Base-by-base conservation (phyloP, 1,284 basidiomycete genomes). In the Rhodotorula sp. region DNA sequence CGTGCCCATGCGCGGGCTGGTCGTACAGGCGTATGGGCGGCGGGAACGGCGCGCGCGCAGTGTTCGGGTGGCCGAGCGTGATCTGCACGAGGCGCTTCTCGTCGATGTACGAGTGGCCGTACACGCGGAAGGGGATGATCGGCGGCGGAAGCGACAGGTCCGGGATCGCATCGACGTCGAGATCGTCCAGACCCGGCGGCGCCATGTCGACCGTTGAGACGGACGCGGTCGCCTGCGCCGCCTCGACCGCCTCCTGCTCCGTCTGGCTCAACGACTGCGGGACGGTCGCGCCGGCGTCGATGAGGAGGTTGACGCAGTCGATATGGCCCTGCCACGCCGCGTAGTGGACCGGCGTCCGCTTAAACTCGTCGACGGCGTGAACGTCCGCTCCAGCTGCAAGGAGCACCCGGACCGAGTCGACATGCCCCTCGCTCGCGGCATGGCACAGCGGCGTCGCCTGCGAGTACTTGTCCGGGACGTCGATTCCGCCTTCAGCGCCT, bases 401-500 rank as follows among this genome's bases (percentile, higher is more conserved):
- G 41, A 99, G 85, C 46, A 92, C 86, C 58, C 84, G 83, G 62
- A 98, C 87, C 80, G 92, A 97, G 19, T 85, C 85, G 37, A 86
- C 83, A 78, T 90, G 91, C 1, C 97, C 96, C 75, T 92, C 90
- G 44, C 94, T 89, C 2, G 95, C 91, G 8, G 97, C 94, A 81
- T 99, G 96, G 81, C 97, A 95, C 61, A 98, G 85, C 32, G 97
- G 96, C 13, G 96, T 99, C 94, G 97, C 98, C 81, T 96, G 91
- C 79, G 97, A 93, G 82, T 95, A 94, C 81, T 97, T 99, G 85
- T 99, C 96, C 9, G 90, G 88, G 36, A 88, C 86, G 81, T 99
- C 93, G 88, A 92, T 92, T 12, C 50, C 50, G 15, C 29, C 32
- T 69, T 82, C 78, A 12, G 79, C 53, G 44, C 44, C 44, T 25